phyloP scores from a whole-genome alignment of 495 filamentous ascomycete species.

The Trichoderma gamsii region DNA sequence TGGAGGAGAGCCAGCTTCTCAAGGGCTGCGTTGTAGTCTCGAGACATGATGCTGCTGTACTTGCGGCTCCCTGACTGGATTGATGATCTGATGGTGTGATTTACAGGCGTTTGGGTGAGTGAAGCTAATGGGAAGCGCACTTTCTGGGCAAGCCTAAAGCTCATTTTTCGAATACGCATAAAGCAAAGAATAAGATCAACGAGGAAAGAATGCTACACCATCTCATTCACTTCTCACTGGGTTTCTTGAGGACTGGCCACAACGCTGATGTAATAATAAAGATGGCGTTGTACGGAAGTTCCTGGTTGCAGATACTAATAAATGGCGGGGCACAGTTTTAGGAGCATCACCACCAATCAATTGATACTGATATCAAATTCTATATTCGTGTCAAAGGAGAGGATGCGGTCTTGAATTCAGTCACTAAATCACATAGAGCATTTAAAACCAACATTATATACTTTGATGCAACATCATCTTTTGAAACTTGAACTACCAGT shows the following conservation, averaged over 20 bases:
- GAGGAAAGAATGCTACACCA: background rate
- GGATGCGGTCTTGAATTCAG: too few relatives aligned
- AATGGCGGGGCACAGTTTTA: too few relatives aligned
- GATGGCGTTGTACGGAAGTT: background rate
- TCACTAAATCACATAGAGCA: too few relatives aligned
- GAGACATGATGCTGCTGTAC: conserved; percentile 11
- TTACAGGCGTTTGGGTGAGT: background rate
- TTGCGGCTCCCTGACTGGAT: background rate
- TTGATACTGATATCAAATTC: too few relatives aligned
- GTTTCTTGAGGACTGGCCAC: background rate
- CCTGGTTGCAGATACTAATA: too few relatives aligned
- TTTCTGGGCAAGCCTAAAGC: background rate
- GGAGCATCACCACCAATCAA: too few relatives aligned
- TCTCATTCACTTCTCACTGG: background rate
- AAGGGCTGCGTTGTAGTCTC: conserved; percentile 34
- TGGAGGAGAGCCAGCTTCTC: conserved; percentile 62
- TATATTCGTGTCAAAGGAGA: too few relatives aligned
- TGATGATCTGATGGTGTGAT: background rate
- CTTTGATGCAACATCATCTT: background rate
- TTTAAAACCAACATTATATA: too few relatives aligned
- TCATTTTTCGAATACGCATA: background rate
- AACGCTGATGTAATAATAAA: background rate
- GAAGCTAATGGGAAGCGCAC: background rate
- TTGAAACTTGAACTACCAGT: background rate
- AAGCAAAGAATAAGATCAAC: background rate